These are phyloP conservation scores for Ehretia macrophylla DNA, from an alignment of 257 asterid genomes.

Conservation along the genomic window DNA sequence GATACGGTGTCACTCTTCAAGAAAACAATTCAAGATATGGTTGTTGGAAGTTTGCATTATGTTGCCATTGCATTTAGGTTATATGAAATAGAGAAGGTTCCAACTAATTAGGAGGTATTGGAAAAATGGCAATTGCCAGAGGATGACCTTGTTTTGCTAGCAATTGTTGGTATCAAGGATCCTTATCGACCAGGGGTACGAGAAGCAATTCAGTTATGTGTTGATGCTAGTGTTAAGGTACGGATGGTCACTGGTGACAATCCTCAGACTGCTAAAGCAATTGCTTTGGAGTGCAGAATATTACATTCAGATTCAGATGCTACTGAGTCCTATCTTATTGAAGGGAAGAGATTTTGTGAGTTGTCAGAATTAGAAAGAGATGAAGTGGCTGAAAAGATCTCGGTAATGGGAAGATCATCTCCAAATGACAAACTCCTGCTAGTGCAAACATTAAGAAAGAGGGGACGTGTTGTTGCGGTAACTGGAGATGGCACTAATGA, in stretches of 20 bases:
- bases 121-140: no score
- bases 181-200: constrained; percentile 90
- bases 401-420: constrained; percentile 99
- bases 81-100: no score
- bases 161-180: constrained; percentile 95
- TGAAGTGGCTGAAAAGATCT: constrained; percentile 73
- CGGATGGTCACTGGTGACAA: constrained; percentile 99
- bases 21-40: constrained; percentile 80
- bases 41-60: constrained; percentile 71
- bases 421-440: constrained; percentile 93
- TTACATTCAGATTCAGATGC: constrained; percentile 67
- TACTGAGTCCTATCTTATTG: constrained; percentile 80
- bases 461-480: constrained; percentile 91
- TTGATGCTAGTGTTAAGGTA: constrained; percentile 87
- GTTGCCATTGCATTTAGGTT: no score
- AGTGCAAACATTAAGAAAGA: constrained; percentile 91
- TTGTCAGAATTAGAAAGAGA: constrained; percentile 55
- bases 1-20: constrained; percentile 44
- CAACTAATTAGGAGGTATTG: no score
- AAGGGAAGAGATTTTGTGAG: constrained; percentile 74
- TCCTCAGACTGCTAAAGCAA: constrained; percentile 86
- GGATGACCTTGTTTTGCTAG: no score
- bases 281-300: constrained; percentile 94
- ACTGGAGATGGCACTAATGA: constrained; percentile 99
- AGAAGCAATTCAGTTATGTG: constrained; percentile 75